Percentiles rank a stretch among this genome's conserved stretches.
phyloP scores from a whole-genome alignment of 306 rosid species.

The Rosa multiflora region DNA sequence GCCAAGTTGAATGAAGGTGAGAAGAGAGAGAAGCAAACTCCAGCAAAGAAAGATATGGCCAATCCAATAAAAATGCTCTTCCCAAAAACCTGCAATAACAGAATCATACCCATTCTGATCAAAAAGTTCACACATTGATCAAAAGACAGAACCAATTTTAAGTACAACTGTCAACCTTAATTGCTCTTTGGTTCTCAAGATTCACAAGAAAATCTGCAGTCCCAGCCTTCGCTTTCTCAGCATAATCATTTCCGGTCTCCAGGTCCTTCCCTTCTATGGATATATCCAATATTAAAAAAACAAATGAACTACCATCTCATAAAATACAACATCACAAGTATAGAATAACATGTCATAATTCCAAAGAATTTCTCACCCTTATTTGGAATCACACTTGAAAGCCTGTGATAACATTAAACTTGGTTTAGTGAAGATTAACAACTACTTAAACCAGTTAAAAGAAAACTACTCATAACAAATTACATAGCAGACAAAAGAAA shows the following conservation, averaged over 20 bases:
- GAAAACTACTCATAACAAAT: not conserved
- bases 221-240: constrained; percentile 53
- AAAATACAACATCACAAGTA: constrained; percentile 7
- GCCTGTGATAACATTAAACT: constrained; percentile 39
- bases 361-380: constrained; percentile 38
- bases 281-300: constrained; percentile 12
- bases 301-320: constrained; percentile 17
- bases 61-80: constrained; percentile 65
- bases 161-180: constrained; percentile 51
- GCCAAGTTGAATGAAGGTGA: constrained; percentile 96
- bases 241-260: constrained; percentile 36
- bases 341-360: constrained; percentile 8
- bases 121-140: not conserved
- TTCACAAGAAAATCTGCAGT: constrained; percentile 73
- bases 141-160: not conserved
- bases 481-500: constrained; percentile 19
- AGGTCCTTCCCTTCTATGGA: constrained; percentile 40
- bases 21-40: constrained; percentile 78
- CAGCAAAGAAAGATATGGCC: constrained; percentile 67
- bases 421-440: not conserved
- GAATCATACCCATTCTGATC: not conserved
- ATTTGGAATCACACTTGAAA: constrained; percentile 7
- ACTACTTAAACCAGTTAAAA: not conserved
- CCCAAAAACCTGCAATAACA: constrained; percentile 67
- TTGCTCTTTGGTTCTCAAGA: constrained; percentile 73